These are phyloP conservation scores for Phytophthora brassicae DNA, from an alignment of 352 stramenopile species.

Conservation along the genomic window DNA sequence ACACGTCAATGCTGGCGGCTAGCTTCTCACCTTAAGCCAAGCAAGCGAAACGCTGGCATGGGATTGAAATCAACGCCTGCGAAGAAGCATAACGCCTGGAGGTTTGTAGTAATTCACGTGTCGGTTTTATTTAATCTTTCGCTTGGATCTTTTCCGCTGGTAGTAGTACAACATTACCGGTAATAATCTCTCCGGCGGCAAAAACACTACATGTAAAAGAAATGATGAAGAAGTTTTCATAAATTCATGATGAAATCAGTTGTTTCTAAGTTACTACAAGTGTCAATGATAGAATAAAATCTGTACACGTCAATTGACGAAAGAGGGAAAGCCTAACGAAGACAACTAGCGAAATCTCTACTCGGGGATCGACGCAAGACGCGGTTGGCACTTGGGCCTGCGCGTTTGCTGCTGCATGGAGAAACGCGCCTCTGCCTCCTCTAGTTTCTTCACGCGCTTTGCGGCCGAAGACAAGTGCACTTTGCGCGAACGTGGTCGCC, in stretches of 20 bases:
- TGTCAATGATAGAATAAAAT: slow-evolving; percentile 29
- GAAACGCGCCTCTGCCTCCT: slow-evolving; percentile 78
- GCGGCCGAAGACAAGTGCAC: slow-evolving; percentile 80
- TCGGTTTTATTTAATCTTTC: too few species aligned
- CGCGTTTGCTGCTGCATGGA: slow-evolving; percentile 33
- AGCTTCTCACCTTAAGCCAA: too few species aligned
- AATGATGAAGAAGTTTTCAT: too few species aligned
- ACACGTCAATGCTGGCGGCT: slow-evolving; percentile 25
- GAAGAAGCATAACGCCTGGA: too few species aligned
- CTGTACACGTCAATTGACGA: slow-evolving; percentile 31
- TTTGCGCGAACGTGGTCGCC: slow-evolving; percentile 51
- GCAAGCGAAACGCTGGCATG: too few species aligned
- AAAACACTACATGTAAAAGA: too few species aligned
- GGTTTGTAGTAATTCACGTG: too few species aligned
- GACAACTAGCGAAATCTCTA: slow-evolving; percentile 30
- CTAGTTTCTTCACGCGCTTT: slow-evolving; percentile 83
- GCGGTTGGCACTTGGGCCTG: slow-evolving; percentile 41
- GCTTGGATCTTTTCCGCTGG: too few species aligned
- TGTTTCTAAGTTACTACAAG: slow-evolving; percentile 38
- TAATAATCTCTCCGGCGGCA: too few species aligned
- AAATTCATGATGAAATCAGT: slow-evolving; percentile 23
- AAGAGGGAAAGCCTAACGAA: slow-evolving; percentile 2
- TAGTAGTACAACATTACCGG: too few species aligned
- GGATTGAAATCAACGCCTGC: too few species aligned
- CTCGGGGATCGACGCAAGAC: slow-evolving; percentile 49